Evolutionary conservation across 129 eudicot species (phyloP).

Genomic region (Centella asiatica): DNA sequence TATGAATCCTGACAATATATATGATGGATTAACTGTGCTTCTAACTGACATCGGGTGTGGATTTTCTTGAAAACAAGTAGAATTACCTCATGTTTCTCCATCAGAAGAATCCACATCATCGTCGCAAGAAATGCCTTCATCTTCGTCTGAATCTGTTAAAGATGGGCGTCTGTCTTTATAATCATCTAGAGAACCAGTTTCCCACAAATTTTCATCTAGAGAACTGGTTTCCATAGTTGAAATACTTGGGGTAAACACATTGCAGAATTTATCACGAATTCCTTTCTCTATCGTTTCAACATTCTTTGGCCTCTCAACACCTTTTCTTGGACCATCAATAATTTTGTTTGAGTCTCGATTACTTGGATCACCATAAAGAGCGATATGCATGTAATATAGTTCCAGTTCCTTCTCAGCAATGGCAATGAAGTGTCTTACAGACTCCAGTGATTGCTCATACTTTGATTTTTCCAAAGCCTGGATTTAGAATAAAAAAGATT

Average conservation of each 20-base stretch:
- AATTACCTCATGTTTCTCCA: conserved; percentile 16
- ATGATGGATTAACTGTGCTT: neutral
- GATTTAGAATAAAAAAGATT: conserved; percentile 8
- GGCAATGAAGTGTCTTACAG: conserved; percentile 79
- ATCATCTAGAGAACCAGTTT: conserved; percentile 15
- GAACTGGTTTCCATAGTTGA: neutral
- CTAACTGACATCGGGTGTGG: neutral
- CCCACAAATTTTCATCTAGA: conserved; percentile 8
- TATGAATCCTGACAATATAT: neutral
- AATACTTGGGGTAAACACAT: neutral
- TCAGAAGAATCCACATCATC: conserved; percentile 22
- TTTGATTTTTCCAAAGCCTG: conserved; percentile 94
- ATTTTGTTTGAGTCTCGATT: conserved; percentile 25
- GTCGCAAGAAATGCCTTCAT: conserved; percentile 16
- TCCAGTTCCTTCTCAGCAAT: conserved; percentile 80
- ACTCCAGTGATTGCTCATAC: conserved; percentile 87
- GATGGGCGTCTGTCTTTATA: too few species aligned
- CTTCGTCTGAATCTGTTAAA: conserved; percentile 22
- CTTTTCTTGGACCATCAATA: conserved; percentile 25
- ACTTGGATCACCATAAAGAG: conserved; percentile 61
- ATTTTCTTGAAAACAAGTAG: neutral
- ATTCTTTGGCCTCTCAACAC: conserved; percentile 6
- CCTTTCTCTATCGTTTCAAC: neutral
- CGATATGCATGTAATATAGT: conserved; percentile 70
- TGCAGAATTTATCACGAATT: neutral